Conservation (phyloP, 495 filamentous ascomycete species). For the Aspergillus conjunctus region DNA sequence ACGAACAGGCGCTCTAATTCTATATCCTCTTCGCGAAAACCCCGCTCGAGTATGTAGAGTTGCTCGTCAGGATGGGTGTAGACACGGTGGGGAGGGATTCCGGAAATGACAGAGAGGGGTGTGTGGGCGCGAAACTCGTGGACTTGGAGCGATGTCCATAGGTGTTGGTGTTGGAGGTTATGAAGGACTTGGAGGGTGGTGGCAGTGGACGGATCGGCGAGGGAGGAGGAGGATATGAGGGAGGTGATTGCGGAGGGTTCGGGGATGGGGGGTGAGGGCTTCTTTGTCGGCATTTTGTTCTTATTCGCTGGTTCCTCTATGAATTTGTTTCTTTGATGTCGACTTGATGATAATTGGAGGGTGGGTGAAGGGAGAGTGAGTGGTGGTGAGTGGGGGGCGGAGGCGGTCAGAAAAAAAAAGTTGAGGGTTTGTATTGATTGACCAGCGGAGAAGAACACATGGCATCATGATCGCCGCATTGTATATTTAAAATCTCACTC, state of each 20-base stretch:
- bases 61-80: conserved; percentile 96
- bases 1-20: conserved; percentile 77
- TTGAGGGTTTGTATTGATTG: conserved; percentile 14
- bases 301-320: background rate
- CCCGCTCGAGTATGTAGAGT: conserved; percentile 68
- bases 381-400: background rate
- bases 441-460: conserved; percentile 43
- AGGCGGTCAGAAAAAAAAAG: conserved; percentile 10
- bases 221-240: conserved; percentile 33
- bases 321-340: background rate
- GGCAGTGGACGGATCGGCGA: conserved; percentile 37
- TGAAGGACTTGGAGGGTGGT: conserved; percentile 72
- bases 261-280: conserved; percentile 11
- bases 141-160: conserved; percentile 72
- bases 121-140: conserved; percentile 44
- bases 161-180: conserved; percentile 83
- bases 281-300: background rate
- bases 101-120: conserved; percentile 72
- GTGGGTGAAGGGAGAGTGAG: background rate
- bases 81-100: conserved; percentile 80
- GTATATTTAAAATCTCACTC: conserved; percentile 12
- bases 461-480: conserved; percentile 37
- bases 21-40: conserved; percentile 49
- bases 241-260: conserved; percentile 37
- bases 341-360: conserved; percentile 2